Percentiles rank a stretch among this genome's conserved stretches.
These are phyloP conservation scores for Tylopilus rubrobrunneus DNA, from an alignment of 768 basidiomycete genomes.

Conservation along the genomic window DNA sequence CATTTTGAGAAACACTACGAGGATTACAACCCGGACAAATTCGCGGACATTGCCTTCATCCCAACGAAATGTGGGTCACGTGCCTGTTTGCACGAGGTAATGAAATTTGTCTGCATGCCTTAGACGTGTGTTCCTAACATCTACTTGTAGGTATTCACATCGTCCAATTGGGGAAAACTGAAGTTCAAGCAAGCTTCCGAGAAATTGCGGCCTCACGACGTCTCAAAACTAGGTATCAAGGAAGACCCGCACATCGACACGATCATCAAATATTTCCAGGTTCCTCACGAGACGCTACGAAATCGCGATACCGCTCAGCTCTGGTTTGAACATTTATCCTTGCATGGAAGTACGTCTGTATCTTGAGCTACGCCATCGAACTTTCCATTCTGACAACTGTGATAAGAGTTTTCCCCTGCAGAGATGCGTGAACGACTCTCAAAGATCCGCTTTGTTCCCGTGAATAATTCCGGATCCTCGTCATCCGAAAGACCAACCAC, in stretches of 20 bases:
- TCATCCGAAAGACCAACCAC: background rate
- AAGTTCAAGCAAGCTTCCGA: constrained; percentile 7
- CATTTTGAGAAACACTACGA: constrained; percentile 8
- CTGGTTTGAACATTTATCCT: constrained; percentile 12
- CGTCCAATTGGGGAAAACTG: constrained; percentile 1
- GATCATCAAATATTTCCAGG: background rate
- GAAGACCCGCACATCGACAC: constrained; percentile 3
- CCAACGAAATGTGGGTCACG: constrained; percentile 7
- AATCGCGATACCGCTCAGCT: background rate
- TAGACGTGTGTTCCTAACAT: background rate
- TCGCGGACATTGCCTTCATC: constrained; percentile 9
- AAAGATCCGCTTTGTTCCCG: constrained; percentile 12
- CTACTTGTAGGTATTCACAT: constrained; percentile 6
- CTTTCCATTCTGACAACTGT: background rate
- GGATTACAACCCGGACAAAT: constrained; percentile 10
- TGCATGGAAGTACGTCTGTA: constrained; percentile 7
- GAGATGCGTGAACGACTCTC: constrained; percentile 7
- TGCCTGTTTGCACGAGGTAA: constrained; percentile 11
- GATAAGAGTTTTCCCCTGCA: constrained; percentile 5
- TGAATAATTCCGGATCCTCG: background rate
- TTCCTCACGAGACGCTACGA: background rate
- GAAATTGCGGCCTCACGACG: background rate
- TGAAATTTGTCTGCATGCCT: background rate
- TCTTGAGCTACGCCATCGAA: background rate
- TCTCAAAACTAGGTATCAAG: constrained; percentile 10